These are phyloP conservation scores for Umbelopsis sp. DNA, from an alignment of 192 early-diverging fungal species.

Conservation along the genomic window DNA sequence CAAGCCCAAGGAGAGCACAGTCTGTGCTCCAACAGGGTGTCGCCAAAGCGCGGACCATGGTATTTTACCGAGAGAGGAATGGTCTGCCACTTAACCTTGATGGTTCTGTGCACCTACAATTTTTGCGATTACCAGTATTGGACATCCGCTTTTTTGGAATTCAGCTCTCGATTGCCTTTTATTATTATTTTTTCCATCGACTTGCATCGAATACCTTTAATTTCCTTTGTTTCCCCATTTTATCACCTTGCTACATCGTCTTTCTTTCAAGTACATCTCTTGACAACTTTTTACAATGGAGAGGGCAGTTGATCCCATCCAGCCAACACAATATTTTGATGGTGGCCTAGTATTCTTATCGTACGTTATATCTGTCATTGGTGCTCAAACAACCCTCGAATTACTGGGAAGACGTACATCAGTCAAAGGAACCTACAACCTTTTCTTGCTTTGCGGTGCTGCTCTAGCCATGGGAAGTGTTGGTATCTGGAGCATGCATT, in stretches of 20 bases:
- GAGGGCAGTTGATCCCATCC: not conserved
- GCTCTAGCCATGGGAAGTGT: slow-evolving; percentile 44
- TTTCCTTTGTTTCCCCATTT: not conserved
- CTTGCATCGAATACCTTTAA: not conserved
- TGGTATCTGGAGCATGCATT: slow-evolving; percentile 48
- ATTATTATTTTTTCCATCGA: not conserved
- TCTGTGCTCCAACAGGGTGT: no score
- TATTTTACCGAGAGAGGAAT: not conserved
- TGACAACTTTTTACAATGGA: not conserved
- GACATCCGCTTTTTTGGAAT: not conserved
- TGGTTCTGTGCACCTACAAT: not conserved
- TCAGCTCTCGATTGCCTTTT: not conserved
- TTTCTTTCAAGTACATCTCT: no score
- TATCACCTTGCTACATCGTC: no score
- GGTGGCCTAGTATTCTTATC: slow-evolving; percentile 35
- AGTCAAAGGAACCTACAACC: slow-evolving; percentile 31
- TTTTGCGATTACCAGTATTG: not conserved
- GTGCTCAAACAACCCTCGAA: slow-evolving; percentile 42
- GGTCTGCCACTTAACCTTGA: not conserved
- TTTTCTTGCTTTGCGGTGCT: slow-evolving; percentile 35
- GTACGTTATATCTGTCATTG: slow-evolving; percentile 38
- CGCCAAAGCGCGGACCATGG: no score
- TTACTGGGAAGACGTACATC: slow-evolving; percentile 40
- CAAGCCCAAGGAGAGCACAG: no score
- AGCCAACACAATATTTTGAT: slow-evolving; percentile 26